These are phyloP conservation scores for Drechslerella coelobrocha DNA, from an alignment of 2,329 filamentous ascomycete species.

Conservation along the genomic window DNA sequence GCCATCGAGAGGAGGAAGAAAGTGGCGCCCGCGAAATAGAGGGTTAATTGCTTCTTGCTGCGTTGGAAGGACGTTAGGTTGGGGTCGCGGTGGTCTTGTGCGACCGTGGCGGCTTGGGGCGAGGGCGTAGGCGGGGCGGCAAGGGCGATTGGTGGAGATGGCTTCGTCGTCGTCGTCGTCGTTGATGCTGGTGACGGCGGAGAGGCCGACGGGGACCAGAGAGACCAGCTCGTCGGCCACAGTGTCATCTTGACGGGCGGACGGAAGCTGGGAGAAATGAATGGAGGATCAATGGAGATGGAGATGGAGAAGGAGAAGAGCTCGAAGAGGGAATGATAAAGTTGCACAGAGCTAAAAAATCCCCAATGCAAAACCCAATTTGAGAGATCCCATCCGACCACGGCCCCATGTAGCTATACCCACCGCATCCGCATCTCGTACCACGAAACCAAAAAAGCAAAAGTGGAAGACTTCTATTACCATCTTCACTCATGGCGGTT, in stretches of 20 bases:
- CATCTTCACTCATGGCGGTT: slow-evolving; percentile 13
- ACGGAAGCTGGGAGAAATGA: not conserved
- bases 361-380: no score
- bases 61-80: slow-evolving; percentile 59
- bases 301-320: not conserved
- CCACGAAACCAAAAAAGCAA: no score
- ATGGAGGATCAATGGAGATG: not conserved
- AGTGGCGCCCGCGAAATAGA: slow-evolving; percentile 76
- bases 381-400: no score
- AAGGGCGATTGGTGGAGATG: slow-evolving; percentile 12
- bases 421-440: no score
- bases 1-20: slow-evolving; percentile 76
- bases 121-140: slow-evolving; percentile 12
- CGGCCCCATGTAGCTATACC: no score
- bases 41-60: slow-evolving; percentile 68
- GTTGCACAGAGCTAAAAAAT: no score
- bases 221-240: slow-evolving; percentile 36
- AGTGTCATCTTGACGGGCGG: slow-evolving; percentile 27
- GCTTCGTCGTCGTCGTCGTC: not conserved
- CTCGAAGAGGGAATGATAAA: not conserved
- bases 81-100: slow-evolving; percentile 32
- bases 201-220: slow-evolving; percentile 27
- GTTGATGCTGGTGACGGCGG: slow-evolving; percentile 3
- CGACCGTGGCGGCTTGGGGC: slow-evolving; percentile 7
- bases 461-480: no score